Base-by-base conservation (phyloP, 805 yeast genomes). In the Candida golubevii region DNA sequence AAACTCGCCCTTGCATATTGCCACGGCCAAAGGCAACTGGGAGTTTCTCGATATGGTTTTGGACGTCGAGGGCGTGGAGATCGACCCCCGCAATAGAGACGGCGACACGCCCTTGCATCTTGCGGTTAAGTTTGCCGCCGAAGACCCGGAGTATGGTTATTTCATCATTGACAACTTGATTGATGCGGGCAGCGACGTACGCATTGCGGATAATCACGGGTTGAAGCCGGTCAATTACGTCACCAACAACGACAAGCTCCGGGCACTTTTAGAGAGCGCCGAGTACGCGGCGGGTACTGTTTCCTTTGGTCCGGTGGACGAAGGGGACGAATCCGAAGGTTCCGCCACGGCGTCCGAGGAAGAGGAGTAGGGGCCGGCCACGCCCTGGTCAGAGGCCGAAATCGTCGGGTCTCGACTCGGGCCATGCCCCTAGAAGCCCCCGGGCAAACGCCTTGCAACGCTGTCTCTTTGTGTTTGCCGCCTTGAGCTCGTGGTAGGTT, bases 151-250 rank as follows among this genome's bases (percentile, higher is more conserved):
- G 47, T 89, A 85, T 62, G 97, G 96, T 0, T 68, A 74, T 23
- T 87, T 82, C 53, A 72, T 89, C 30, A 79, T 83, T 10, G 95
- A 87, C 57, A 85, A 83, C 60, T 75, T 93, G 49, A 69, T 93
- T 34, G 97, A 90, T 57, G 96, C 95, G 27, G 98, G 99, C 3
- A 83, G 93, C 1, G 93, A 90, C 64, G 87, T 95, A 2, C 72
- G 67, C 39, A 58, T 66, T 33, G 53, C 53, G 23, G 72, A 70
- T 51, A 57, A 48, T 26, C 70, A 73, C 33, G 87, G 87, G 23
- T 75, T 83, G 55, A 86, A 78, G 54, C 95, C 98, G 7, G 73
- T 84, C 33, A 88, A 88, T 53, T 71, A 89, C 47, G 82, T 79
- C 12, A 71, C 72, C 18, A 79, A 82, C 12, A 69, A 80, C 46